Conservation (phyloP, 2,329 filamentous ascomycete genomes). For the Fusarium zealandicum region DNA sequence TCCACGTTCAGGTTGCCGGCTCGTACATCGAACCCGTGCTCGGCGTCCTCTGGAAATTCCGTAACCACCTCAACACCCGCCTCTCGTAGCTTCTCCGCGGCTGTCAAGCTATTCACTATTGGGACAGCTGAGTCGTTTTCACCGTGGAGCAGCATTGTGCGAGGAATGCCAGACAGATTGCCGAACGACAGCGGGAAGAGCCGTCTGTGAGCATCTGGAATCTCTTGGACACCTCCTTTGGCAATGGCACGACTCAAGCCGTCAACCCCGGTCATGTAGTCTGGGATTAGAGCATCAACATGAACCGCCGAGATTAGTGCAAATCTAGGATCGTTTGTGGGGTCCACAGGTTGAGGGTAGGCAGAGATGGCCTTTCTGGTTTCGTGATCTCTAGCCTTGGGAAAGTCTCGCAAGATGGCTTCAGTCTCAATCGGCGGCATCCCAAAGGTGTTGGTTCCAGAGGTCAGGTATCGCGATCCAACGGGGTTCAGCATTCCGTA, state of each 20-base stretch:
- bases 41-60: conserved; percentile 31
- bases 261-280: conserved; percentile 30
- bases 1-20: conserved; percentile 28
- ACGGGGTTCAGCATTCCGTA: conserved; percentile 33
- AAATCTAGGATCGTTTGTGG: not conserved
- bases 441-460: conserved; percentile 25
- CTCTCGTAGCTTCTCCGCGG: conserved; percentile 27
- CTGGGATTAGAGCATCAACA: conserved; percentile 29
- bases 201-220: conserved; percentile 14
- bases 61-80: conserved; percentile 7
- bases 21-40: conserved; percentile 32
- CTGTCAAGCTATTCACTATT: conserved; percentile 20
- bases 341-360: not conserved
- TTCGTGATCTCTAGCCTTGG: conserved; percentile 2
- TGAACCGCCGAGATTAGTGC: conserved; percentile 27
- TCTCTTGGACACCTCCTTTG: conserved; percentile 10
- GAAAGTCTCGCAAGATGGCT: conserved; percentile 20
- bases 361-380: conserved; percentile 17
- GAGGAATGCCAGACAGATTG: conserved; percentile 14
- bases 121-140: conserved; percentile 35
- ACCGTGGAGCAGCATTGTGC: conserved; percentile 29
- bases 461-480: conserved; percentile 18
- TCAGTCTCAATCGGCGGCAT: conserved; percentile 15
- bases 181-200: conserved; percentile 31
- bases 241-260: conserved; percentile 17